Base-by-base conservation (phyloP, 805 yeast genomes). In the Saturnispora kantuleensis region DNA sequence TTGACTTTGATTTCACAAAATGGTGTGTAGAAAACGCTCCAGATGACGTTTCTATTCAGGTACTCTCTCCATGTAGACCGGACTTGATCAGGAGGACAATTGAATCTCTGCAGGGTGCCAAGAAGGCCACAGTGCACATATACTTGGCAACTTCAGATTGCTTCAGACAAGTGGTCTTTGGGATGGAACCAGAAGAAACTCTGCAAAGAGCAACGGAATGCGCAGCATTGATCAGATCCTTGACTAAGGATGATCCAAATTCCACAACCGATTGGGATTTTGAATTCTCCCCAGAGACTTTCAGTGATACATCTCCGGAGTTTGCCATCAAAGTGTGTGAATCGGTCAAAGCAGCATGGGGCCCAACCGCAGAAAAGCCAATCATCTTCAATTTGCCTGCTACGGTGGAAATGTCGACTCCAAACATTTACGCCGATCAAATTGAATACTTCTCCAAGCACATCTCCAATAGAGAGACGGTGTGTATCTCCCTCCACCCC, bases 321-420 rank as follows among this genome's bases (percentile, higher is more conserved):
- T 84, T 67, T 60, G 79, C 80, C 4, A 56, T 84, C 9, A 65
- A 73, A 52, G 72, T 84, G 17, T 81, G 89, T 62, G 85, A 82
- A 56, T 84, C 84, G 12, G 93, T 84, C 31, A 80, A 79, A 60
- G 64, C 61, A 17, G 87, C 83, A 5, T 84, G 94, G 94, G 75
- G 60, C 28, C 90, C 93, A 29, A 58, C 80, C 3, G 71, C 46
- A 17, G 80, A 75, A 34, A 67, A 69, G 47, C 88, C 88, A 40
- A 81, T 84, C 49, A 81, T 84, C 50, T 83, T 84, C 68, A 84
- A 84, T 62, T 69, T 84, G 49, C 94, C 94, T 4, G 93, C 94
- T 17, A 84, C 94, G 11, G 90, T 84, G 15, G 94, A 84, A 64
- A 76, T 83, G 77, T 58, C 85, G 15, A 77, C 87, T 12, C 94